Base-by-base conservation (phyloP, 345 rosid species). In the Euphorbia tirucalli region DNA sequence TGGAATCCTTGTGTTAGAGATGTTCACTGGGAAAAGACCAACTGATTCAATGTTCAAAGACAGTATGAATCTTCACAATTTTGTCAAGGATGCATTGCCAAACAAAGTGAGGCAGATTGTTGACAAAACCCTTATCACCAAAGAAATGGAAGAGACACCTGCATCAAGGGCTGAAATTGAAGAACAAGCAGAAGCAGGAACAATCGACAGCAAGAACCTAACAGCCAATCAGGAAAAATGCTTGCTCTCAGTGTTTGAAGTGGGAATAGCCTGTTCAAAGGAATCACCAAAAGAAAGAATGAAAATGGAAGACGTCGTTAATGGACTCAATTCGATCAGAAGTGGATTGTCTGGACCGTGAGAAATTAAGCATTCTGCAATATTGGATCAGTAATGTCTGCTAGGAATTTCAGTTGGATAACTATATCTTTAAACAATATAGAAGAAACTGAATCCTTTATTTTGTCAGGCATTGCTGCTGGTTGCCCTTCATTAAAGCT, bases 11-110 rank as follows among this genome's bases (percentile, higher is more conserved):
- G 16, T 72, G 43, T 11, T 72, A 41, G 75, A 72, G 32, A 64
- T 72, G 64, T 64, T 72, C 55, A 10, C 76, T 18, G 70, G 65
- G n/a, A 72, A 54, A 41, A 27, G 70, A 21, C 70, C 76, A 13
- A 65, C 65, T 3, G 70, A 73, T 30, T 5, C 18, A 5, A 65
- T 65, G 56, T 73, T 73, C 4, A 22, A 56, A 54, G 50, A 39
- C 7, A n/a, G 64, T 5, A 32, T 63, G 6, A 61, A 31, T 37
- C 69, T 71, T 11, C 61, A 25, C 16, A 41, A 71, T 19, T 62
- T 50, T 24, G 52, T 63, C 7, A 16, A 32, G 27, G 9, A 35
- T 7, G 43, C 67, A 44, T 7, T 61, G 11, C 58, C 69, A 18
- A 3, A 39, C 4, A 21, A 24, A 16, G 18, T 50, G n/a, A 13